Conservation (phyloP, 371 early-diverging fungal species). For the Blakeslea trispora region DNA sequence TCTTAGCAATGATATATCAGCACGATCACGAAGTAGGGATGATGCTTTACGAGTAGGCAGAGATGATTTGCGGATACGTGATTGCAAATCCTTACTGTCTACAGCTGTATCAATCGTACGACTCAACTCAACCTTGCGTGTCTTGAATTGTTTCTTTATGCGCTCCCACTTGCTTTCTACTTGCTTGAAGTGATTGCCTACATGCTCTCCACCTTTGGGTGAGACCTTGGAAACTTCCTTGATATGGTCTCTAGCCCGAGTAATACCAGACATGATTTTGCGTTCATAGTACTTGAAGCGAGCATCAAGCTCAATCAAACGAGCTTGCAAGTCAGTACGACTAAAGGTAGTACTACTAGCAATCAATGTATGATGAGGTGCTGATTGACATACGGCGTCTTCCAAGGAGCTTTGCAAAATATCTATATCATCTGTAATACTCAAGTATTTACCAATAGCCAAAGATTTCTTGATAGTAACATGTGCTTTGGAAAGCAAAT, state of each 20-base stretch:
- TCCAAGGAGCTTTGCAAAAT: slow-evolving; percentile 42
- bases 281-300: slow-evolving; percentile 59
- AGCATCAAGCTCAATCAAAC: slow-evolving; percentile 55
- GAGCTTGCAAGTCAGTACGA: slow-evolving; percentile 53
- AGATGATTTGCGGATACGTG: slow-evolving; percentile 41
- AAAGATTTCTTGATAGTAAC: slow-evolving; percentile 25
- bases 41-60: slow-evolving; percentile 45
- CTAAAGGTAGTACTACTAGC: slow-evolving; percentile 16
- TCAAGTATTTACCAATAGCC: slow-evolving; percentile 33
- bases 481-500: slow-evolving; percentile 26
- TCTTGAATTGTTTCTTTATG: slow-evolving; percentile 31
- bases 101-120: slow-evolving; percentile 29
- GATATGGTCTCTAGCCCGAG: slow-evolving; percentile 25
- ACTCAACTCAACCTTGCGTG: slow-evolving; percentile 34
- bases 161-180: slow-evolving; percentile 25
- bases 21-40: slow-evolving; percentile 30
- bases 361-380: slow-evolving; percentile 20
- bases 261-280: slow-evolving; percentile 42
- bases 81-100: slow-evolving; percentile 16
- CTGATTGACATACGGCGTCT: slow-evolving; percentile 40
- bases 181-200: slow-evolving; percentile 16
- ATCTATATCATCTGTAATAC: slow-evolving; percentile 38
- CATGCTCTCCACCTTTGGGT: slow-evolving; percentile 5
- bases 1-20: slow-evolving; percentile 17
- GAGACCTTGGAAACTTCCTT: neutral